Conservation (phyloP, 257 asterid genomes). For the Solanum sitiens region DNA sequence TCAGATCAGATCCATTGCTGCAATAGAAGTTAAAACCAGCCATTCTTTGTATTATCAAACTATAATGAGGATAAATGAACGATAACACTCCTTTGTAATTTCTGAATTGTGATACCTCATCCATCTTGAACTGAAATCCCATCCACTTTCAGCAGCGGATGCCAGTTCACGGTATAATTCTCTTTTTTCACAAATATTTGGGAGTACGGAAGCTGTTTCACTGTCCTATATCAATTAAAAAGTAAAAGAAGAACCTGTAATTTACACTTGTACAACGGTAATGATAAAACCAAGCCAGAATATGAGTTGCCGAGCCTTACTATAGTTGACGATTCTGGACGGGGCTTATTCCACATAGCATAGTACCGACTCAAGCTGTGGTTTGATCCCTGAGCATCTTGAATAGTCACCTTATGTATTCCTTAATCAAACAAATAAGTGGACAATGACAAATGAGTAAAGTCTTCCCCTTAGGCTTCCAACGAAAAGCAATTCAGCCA, state of each 20-base stretch:
- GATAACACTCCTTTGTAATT: background rate
- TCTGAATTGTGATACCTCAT: slow-evolving; percentile 51
- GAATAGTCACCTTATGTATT: slow-evolving; percentile 58
- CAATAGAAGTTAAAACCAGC: background rate
- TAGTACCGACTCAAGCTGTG: slow-evolving; percentile 66
- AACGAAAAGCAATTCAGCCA: background rate
- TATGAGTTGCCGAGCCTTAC: slow-evolving; percentile 22
- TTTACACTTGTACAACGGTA: background rate
- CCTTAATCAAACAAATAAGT: slow-evolving; percentile 22
- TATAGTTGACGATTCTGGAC: slow-evolving; percentile 80
- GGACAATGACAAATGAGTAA: background rate
- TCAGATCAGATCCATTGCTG: slow-evolving; percentile 60
- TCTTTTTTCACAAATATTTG: slow-evolving; percentile 32
- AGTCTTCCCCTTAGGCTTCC: background rate
- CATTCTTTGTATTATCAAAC: background rate
- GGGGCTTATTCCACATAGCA: slow-evolving; percentile 82
- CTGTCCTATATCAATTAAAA: slow-evolving; percentile 35
- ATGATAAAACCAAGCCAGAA: background rate
- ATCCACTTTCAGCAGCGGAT: slow-evolving; percentile 90
- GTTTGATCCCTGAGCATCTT: slow-evolving; percentile 45
- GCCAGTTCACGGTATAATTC: slow-evolving; percentile 70
- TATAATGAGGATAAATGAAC: background rate
- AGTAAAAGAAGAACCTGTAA: background rate
- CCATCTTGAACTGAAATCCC: slow-evolving; percentile 97
- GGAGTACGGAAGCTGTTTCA: slow-evolving; percentile 59